Percentiles rank a stretch among this genome's conserved stretches.
These are phyloP conservation scores for Castanea crenata DNA, from an alignment of 306 rosid species.

Conservation along the genomic window DNA sequence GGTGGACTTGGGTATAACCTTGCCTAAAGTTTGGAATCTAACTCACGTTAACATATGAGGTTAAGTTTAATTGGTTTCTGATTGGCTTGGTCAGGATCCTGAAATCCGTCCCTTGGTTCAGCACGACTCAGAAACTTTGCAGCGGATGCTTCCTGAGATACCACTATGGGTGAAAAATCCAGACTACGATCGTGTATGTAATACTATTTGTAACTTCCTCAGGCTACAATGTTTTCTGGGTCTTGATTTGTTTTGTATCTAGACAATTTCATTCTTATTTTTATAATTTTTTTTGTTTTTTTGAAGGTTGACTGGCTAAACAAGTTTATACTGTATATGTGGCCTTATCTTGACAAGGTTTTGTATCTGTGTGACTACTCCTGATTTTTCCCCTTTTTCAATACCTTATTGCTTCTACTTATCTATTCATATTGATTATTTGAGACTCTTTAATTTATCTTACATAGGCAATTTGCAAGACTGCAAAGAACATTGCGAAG, in stretches of 20 bases:
- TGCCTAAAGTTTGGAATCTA: background rate
- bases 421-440: background rate
- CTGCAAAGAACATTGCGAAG: slow-evolving; percentile 58
- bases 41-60: background rate
- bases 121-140: slow-evolving; percentile 61
- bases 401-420: background rate
- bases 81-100: slow-evolving; percentile 51
- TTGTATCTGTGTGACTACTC: background rate
- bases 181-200: slow-evolving; percentile 80
- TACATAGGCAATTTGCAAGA: slow-evolving; percentile 77
- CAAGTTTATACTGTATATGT: slow-evolving; percentile 71
- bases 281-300: background rate
- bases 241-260: slow-evolving; percentile 13
- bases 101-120: slow-evolving; percentile 60
- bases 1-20: background rate
- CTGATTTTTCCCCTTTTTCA: background rate
- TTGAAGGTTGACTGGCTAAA: slow-evolving; percentile 82
- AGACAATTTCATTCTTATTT: background rate
- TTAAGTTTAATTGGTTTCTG: background rate
- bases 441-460: background rate
- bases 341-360: slow-evolving; percentile 98
- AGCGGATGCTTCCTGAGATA: slow-evolving; percentile 82
- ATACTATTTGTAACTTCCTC: background rate
- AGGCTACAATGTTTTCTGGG: background rate
- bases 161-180: slow-evolving; percentile 95